These are phyloP conservation scores for Hyaloscypha bicolor DNA, from an alignment of 495 filamentous ascomycete genomes.

Conservation along the genomic window DNA sequence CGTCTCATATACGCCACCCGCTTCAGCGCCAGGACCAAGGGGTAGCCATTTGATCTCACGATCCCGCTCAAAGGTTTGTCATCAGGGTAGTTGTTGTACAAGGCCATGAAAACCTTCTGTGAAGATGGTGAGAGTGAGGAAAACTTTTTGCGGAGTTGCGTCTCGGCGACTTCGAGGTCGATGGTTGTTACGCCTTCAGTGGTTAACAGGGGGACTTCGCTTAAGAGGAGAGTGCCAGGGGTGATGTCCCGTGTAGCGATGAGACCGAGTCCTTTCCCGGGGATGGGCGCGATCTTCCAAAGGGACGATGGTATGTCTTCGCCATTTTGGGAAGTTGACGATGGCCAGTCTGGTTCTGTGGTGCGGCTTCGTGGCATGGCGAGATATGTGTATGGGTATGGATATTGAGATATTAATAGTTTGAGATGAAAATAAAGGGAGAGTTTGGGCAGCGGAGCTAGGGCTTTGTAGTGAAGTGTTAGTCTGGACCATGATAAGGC, in stretches of 20 bases:
- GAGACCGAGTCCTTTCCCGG: constrained; percentile 43
- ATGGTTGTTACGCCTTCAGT: constrained; percentile 32
- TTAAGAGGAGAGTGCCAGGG: constrained; percentile 44
- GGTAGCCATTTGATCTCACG: constrained; percentile 43
- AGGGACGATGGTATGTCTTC: background rate
- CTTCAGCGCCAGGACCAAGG: constrained; percentile 34
- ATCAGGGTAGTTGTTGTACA: constrained; percentile 45
- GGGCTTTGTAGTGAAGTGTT: background rate
- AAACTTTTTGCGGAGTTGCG: constrained; percentile 36
- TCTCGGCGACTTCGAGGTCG: constrained; percentile 32
- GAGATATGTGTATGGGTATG: background rate
- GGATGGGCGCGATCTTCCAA: constrained; percentile 39
- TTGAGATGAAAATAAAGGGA: background rate
- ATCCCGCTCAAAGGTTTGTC: constrained; percentile 40
- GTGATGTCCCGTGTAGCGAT: constrained; percentile 40
- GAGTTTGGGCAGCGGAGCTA: background rate
- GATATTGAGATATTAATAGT: constrained; percentile 1
- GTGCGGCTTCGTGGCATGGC: constrained; percentile 19
- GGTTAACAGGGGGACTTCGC: constrained; percentile 43
- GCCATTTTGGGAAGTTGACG: background rate
- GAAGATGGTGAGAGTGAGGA: constrained; percentile 37
- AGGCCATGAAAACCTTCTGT: constrained; percentile 43
- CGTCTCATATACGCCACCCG: constrained; percentile 40
- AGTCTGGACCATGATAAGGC: constrained; percentile 4
- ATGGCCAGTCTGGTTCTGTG: background rate